Percentiles rank a stretch among this genome's conserved stretches.
phyloP scores from a whole-genome alignment of 768 basidiomycete genomes.

The Hygrophorus russula region DNA sequence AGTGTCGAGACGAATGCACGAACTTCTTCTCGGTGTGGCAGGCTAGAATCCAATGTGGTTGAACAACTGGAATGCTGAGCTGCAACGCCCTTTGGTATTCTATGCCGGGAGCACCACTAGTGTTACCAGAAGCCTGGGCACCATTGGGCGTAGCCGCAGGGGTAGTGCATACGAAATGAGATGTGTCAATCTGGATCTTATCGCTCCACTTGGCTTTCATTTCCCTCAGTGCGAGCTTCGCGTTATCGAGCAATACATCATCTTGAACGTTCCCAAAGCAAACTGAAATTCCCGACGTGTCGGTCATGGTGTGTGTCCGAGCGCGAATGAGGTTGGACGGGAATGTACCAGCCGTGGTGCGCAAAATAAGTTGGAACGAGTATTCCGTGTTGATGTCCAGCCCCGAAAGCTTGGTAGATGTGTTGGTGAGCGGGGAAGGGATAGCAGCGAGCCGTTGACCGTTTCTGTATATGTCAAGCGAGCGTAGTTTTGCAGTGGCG shows the following conservation, averaged over 20 bases:
- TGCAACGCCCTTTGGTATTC: slow-evolving; percentile 95
- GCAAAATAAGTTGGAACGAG: slow-evolving; percentile 87
- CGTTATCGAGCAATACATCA: slow-evolving; percentile 60
- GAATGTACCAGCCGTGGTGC: slow-evolving; percentile 86
- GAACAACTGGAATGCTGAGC: slow-evolving; percentile 88
- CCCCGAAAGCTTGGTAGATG: slow-evolving; percentile 78
- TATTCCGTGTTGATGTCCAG: slow-evolving; percentile 79
- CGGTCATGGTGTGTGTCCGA: slow-evolving; percentile 87
- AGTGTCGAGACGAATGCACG: slow-evolving; percentile 12
- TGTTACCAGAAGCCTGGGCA: slow-evolving; percentile 41
- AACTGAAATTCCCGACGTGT: slow-evolving; percentile 90
- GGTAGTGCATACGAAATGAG: slow-evolving; percentile 94
- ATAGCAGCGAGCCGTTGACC: slow-evolving; percentile 80
- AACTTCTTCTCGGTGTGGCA: slow-evolving; percentile 81
- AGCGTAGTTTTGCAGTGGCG: slow-evolving; percentile 77
- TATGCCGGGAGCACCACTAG: slow-evolving; percentile 54
- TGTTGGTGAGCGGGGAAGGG: slow-evolving; percentile 72
- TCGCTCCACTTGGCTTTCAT: slow-evolving; percentile 91
- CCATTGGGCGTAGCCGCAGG: slow-evolving; percentile 59
- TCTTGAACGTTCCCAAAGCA: slow-evolving; percentile 92
- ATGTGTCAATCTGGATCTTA: slow-evolving; percentile 94
- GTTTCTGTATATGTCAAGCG: slow-evolving; percentile 90
- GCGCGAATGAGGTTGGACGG: slow-evolving; percentile 76
- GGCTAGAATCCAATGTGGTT: slow-evolving; percentile 90
- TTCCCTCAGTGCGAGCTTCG: slow-evolving; percentile 66